Base-by-base conservation (phyloP, 768 basidiomycete species). In the Termitomyces sp. region DNA sequence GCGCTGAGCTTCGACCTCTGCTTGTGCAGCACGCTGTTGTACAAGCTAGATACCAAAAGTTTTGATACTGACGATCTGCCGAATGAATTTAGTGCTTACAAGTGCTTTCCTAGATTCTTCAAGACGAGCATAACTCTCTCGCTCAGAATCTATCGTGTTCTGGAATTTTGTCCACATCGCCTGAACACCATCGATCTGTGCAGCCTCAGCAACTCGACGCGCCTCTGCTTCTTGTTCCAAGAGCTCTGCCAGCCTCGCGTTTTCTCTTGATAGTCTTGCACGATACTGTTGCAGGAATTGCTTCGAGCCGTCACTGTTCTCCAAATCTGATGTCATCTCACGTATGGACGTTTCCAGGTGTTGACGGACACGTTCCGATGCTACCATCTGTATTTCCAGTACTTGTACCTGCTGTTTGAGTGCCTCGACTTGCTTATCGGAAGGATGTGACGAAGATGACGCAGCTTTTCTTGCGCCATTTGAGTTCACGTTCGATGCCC, bases 81-180 rank as follows among this genome's bases (percentile, higher is more conserved):
- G n/a, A 20, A 7, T 12, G 26, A n/a, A 48, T 1, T 9, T 41
- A 26, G 13, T 18, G 70, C 84, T 60, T 68, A 88, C 86, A 62
- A 90, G 67, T 53, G 87, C 86, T 64, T 84, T 86, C 46, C 83
- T 77, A 16, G 87, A 88, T 61, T 87, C 88, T 62, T 89, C 88
- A 14, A 88, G 70, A 26, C 83, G 81, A 42, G 75, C 66, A 59
- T 86, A 87, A 57, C 78, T 85, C 48, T 84, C 80, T 24, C 85
- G 78, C 66, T 88, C 86, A 48, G 79, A 76, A 0, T 74, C 59
- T 37, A 86, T 84, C 0, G 79, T 78, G 59, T 74, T 77, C 69
- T 83, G 80, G 73, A 86, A 84, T 60, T 85, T 86, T 39, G 75
- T 71, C 85, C 85, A 87, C 75, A 87, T 81, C 0, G 78, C 79